Base-by-base conservation (phyloP, 345 rosid species). In the Physaria fendleri region DNA sequence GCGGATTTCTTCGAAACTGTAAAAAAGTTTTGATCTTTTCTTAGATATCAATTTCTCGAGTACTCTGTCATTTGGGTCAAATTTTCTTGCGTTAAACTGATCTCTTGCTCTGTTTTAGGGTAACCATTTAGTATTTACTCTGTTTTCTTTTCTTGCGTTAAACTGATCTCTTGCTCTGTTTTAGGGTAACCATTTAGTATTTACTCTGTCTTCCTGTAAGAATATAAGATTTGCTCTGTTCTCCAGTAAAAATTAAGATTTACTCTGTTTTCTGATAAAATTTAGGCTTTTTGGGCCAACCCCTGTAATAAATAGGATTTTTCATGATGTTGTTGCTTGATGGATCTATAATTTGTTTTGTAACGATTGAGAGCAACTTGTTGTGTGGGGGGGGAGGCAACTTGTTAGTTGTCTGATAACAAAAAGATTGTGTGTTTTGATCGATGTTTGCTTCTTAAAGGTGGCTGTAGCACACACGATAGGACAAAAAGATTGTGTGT, bases 391-490 rank as follows among this genome's bases (percentile, higher is more conserved):
- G n/a, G n/a, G n/a, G n/a, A n/a, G n/a, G n/a, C n/a, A 22, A 39
- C 33, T 10, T 15, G 22, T 29, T 25, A 27, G 5, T 29, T 56
- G 49, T 59, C 11, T 66, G 12, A 16, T 38, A 25, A 40, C 23
- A 43, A 42, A 42, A n/a, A 17, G 54, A n/a, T n/a, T 20, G 7
- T 54, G 14, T 45, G 6, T 33, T 18, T 5, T 67, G 47, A 21
- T 68, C 15, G 3, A n/a, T 14, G 1, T 24, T 1, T 6, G 8
- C 12, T 23, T 55, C 6, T n/a, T 72, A 23, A 69, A 88, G 98
- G 98, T 92, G 29, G 98, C 97, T 1, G 83, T 92, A 54, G 98
- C 97, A 10, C 98, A 88, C 64, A 88, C 97, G 22, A 84, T 92
- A 22, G 97, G 98, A 43, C 98, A 92, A n/a, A n/a, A n/a, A n/a